These are phyloP conservation scores for Naganishia onofrii DNA, from an alignment of 768 basidiomycete genomes.

Conservation along the genomic window DNA sequence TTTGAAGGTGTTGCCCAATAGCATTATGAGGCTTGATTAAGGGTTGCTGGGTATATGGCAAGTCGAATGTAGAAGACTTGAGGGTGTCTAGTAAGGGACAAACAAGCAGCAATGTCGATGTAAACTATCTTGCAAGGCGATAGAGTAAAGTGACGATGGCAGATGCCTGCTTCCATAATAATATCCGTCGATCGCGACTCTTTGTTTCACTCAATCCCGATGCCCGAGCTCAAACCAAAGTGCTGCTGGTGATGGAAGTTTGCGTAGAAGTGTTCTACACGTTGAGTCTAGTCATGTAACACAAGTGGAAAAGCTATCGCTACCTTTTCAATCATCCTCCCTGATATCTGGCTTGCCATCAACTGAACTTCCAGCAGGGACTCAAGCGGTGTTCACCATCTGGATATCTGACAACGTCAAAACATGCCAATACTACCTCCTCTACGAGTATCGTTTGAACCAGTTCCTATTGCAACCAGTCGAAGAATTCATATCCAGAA, in stretches of 20 bases:
- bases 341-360: no score
- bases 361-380: no score
- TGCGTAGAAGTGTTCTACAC: not conserved
- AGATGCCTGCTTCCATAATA: not conserved
- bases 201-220: constrained; percentile 8
- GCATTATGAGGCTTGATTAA: not conserved
- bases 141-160: constrained; percentile 8
- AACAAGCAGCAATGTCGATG: not conserved
- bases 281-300: not conserved
- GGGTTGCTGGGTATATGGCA: not conserved
- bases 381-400: not conserved
- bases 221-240: not conserved
- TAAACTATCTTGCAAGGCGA: not conserved
- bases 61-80: no score
- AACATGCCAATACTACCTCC: constrained; percentile 6
- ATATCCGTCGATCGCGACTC: constrained; percentile 9
- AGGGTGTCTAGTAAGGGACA: not conserved
- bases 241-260: no score
- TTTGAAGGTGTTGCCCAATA: not conserved
- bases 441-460: constrained; percentile 11
- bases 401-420: not conserved
- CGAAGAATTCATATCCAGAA: constrained; percentile 49
- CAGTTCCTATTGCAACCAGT: constrained; percentile 18
- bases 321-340: no score
- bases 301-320: no score